These are phyloP conservation scores for Leishmania major DNA, from an alignment of 208 protist species.

Conservation along the genomic window DNA sequence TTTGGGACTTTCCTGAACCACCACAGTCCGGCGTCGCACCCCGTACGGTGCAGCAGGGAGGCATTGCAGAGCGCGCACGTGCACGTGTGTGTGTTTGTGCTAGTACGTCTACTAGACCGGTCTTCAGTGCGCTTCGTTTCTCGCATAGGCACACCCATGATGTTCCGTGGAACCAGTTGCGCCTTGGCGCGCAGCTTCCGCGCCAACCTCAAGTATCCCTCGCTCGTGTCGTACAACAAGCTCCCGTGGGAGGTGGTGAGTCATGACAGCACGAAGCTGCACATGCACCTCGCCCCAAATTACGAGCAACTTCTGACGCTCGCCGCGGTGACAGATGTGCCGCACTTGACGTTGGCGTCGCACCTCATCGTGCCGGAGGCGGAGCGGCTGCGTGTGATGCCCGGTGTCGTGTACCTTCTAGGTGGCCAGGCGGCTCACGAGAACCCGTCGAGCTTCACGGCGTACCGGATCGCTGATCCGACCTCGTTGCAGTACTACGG, in stretches of 20 bases:
- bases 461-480: slow-evolving; percentile 57
- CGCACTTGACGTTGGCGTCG: slow-evolving; percentile 39
- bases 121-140: slow-evolving; percentile 3
- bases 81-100: neutral
- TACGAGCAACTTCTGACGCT: slow-evolving; percentile 83
- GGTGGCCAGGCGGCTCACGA: slow-evolving; percentile 16
- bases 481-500: slow-evolving; percentile 87
- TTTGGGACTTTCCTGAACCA: neutral
- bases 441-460: slow-evolving; percentile 51
- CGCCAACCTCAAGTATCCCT: slow-evolving; percentile 82
- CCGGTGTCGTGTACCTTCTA: slow-evolving; percentile 73
- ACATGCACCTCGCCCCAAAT: slow-evolving; percentile 82
- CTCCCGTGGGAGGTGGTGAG: slow-evolving; percentile 86
- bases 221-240: slow-evolving; percentile 90
- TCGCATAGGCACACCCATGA: slow-evolving; percentile 9
- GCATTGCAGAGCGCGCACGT: neutral
- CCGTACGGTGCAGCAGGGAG: neutral
- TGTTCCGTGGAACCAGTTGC: slow-evolving; percentile 38
- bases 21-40: neutral
- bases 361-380: slow-evolving; percentile 50
- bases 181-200: slow-evolving; percentile 56
- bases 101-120: neutral
- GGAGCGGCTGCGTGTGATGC: slow-evolving; percentile 72
- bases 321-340: slow-evolving; percentile 56
- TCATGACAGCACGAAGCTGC: slow-evolving; percentile 70